These are phyloP conservation scores for Tulasnella sp. DNA, from an alignment of 768 basidiomycete genomes.

Conservation along the genomic window DNA sequence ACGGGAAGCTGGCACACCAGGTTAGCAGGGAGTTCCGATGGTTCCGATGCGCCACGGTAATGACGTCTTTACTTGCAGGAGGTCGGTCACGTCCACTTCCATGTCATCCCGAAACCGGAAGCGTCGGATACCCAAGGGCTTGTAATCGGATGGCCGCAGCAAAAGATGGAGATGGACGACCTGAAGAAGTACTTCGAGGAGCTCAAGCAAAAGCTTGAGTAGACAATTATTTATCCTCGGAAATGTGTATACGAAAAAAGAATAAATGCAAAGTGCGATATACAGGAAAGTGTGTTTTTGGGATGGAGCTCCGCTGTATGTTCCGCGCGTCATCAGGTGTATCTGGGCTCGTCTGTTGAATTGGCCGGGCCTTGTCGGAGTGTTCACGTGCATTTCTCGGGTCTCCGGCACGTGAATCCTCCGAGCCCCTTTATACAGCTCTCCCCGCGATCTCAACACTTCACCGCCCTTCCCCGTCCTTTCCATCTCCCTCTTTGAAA, in stretches of 20 bases:
- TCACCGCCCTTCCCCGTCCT: neutral
- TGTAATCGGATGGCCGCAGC: constrained; percentile 69
- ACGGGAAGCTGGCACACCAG: constrained; percentile 40
- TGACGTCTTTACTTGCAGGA: constrained; percentile 4
- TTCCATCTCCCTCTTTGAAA: too few species aligned
- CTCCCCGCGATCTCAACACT: neutral
- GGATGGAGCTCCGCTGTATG: neutral
- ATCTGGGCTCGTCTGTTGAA: neutral
- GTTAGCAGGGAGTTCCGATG: constrained; percentile 14
- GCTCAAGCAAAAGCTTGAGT: constrained; percentile 47
- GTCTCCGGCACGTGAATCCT: neutral
- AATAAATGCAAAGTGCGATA: neutral
- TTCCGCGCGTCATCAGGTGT: neutral
- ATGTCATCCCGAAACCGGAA: constrained; percentile 23
- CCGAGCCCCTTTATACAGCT: neutral
- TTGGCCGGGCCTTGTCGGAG: neutral
- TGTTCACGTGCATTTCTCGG: neutral
- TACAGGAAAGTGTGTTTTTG: neutral
- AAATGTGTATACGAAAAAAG: too few species aligned
- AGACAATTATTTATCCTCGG: neutral
- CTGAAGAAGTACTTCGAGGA: constrained; percentile 52
- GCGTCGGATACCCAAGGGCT: constrained; percentile 52
- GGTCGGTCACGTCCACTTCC: constrained; percentile 23
- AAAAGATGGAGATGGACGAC: constrained; percentile 54
- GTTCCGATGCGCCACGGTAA: neutral